Evolutionary conservation across 441 rosid genomes (phyloP), one percentile per base, ranked within the genome.

Genomic region (Gossypium gossypioides): DNA sequence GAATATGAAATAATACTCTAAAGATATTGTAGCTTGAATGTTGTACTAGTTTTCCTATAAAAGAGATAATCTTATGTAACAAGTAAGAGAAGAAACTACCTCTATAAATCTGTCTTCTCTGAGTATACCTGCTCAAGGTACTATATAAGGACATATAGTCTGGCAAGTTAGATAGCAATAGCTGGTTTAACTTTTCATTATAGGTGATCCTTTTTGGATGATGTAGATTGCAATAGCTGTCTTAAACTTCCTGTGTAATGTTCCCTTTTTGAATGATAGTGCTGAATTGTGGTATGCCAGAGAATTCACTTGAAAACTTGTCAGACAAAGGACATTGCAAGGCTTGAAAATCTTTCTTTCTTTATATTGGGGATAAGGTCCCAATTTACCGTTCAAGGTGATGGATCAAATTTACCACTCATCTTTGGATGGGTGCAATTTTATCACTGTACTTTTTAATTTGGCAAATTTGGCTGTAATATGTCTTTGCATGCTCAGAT

Each of bases 21-120:
- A 29, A 62, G 68, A 37, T 62, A 34, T 62, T 62, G 50, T 62
- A n/a, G 50, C 50, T 37, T 62, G 15, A 61, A 34, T 62, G 50
- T 40, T 63, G 29, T 19, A 40, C 68, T 25, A 5, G 29, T 22
- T 56, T 3, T 22, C 61, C 6, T 56, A 22, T 56, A 54, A 56
- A 56, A 22, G 29, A 13, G 61, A 22, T 22, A 13, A 22, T 10
- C n/a, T 56, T 10, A 56, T 56, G 29, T 10, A 56, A 56, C 15
- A 56, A 34, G 42, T 7, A 29, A 61, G 67, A 61, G 52, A 19
- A 40, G 9, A 19, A 27, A 42, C 8, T 21, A 42, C n/a, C 52
- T 64, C 10, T 40, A 13, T 12, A 19, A 19, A 24, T 42, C 10
- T 21, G 5, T 64, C 69, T 64, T 64, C 54, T 19, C 21, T 18